These are phyloP conservation scores for Heterobasidion annosum DNA, from an alignment of 1,284 basidiomycete genomes.

Conservation along the genomic window DNA sequence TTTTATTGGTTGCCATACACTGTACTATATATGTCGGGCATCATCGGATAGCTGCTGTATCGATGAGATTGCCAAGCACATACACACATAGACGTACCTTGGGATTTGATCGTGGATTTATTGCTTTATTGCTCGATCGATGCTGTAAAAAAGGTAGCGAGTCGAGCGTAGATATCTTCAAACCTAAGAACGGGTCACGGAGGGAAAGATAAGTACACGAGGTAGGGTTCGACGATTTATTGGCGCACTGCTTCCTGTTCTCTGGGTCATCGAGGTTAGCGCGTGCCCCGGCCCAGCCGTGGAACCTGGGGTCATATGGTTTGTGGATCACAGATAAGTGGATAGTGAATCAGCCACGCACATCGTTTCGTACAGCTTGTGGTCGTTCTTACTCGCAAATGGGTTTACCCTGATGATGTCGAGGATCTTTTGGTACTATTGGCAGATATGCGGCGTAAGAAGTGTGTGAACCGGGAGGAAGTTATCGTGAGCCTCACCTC, in stretches of 20 bases:
- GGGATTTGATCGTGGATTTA: not conserved
- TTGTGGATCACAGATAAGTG: not conserved
- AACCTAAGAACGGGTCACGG: slow-evolving; percentile 24
- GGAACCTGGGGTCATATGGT: slow-evolving; percentile 33
- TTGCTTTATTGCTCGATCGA: not conserved
- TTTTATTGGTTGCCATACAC: too few species aligned
- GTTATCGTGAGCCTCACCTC: slow-evolving; percentile 28
- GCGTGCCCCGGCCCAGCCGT: slow-evolving; percentile 68
- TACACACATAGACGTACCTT: too few species aligned
- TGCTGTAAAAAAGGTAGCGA: slow-evolving; percentile 40
- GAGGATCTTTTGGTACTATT: slow-evolving; percentile 43
- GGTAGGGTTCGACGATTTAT: not conserved
- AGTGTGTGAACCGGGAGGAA: not conserved
- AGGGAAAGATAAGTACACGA: not conserved
- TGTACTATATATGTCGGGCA: too few species aligned
- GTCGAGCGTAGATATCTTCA: slow-evolving; percentile 53
- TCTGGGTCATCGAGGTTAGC: slow-evolving; percentile 54
- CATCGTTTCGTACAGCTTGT: slow-evolving; percentile 47
- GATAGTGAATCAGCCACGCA: slow-evolving; percentile 12
- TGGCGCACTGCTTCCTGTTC: slow-evolving; percentile 53
- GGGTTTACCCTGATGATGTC: slow-evolving; percentile 40
- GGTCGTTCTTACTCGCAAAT: slow-evolving; percentile 43
- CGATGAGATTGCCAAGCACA: too few species aligned
- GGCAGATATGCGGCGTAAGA: not conserved
- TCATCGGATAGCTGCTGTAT: too few species aligned